Percentiles rank a stretch among this genome's conserved stretches.
Conservation (phyloP, 106 monocot species). For the Allium fistulosum region DNA sequence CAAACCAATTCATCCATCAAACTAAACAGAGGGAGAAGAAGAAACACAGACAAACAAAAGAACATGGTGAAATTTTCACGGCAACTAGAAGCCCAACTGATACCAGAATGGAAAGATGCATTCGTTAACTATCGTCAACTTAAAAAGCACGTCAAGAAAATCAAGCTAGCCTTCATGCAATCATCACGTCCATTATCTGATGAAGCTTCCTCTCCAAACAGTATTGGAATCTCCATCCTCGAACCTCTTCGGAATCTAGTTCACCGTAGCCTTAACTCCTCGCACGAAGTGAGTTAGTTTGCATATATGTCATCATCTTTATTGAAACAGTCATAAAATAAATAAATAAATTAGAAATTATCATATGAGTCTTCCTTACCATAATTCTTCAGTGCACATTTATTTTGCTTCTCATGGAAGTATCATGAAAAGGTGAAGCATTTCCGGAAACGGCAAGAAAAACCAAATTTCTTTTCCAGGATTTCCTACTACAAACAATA, state of each 20-base stretch:
- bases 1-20: background rate
- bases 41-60: background rate
- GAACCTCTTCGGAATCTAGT: slow-evolving; percentile 35
- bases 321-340: too few relatives aligned
- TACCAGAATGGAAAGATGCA: slow-evolving; percentile 95
- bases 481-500: background rate
- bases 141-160: slow-evolving; percentile 89
- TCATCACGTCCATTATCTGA: slow-evolving; percentile 7
- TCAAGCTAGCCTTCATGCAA: slow-evolving; percentile 49
- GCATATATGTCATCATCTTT: background rate
- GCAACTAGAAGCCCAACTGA: slow-evolving; percentile 86
- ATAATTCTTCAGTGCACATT: too few relatives aligned
- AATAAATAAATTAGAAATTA: too few relatives aligned
- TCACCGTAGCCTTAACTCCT: background rate
- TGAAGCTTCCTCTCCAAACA: background rate
- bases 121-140: slow-evolving; percentile 91
- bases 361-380: background rate
- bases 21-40: background rate
- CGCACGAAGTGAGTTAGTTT: background rate
- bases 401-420: background rate
- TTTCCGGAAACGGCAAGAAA: background rate
- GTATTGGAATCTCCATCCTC: slow-evolving; percentile 41
- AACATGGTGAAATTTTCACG: slow-evolving; percentile 86
- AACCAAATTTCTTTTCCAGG: too few relatives aligned
- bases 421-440: background rate